Percentiles rank a stretch among this genome's conserved stretches.
These are phyloP conservation scores for Psilocybe cyanescens DNA, from an alignment of 768 basidiomycete genomes.

Conservation along the genomic window DNA sequence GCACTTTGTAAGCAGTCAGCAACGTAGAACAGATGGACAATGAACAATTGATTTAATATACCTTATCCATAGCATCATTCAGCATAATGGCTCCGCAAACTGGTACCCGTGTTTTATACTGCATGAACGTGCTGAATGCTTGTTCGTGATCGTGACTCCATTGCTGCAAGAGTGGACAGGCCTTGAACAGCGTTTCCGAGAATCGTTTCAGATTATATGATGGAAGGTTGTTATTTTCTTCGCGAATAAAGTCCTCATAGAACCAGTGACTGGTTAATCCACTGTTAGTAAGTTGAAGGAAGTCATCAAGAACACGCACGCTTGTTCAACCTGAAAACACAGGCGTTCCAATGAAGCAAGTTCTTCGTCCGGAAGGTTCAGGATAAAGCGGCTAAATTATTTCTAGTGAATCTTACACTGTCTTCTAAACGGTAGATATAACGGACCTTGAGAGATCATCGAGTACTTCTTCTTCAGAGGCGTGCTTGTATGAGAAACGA, in stretches of 20 bases:
- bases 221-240: slow-evolving; percentile 85
- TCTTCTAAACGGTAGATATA: not conserved
- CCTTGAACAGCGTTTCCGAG: slow-evolving; percentile 87
- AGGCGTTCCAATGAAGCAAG: slow-evolving; percentile 89
- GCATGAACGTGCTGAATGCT: slow-evolving; percentile 89
- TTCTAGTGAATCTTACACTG: not conserved
- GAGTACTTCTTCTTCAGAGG: slow-evolving; percentile 82
- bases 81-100: slow-evolving; percentile 98
- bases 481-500: slow-evolving; percentile 67
- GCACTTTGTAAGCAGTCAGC: slow-evolving; percentile 55
- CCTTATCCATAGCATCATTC: slow-evolving; percentile 92
- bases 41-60: slow-evolving; percentile 32
- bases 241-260: slow-evolving; percentile 98
- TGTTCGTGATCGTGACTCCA: slow-evolving; percentile 87
- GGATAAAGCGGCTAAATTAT: slow-evolving; percentile 81
- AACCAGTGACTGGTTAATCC: slow-evolving; percentile 87
- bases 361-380: slow-evolving; percentile 95
- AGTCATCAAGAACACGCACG: slow-evolving; percentile 57
- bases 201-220: slow-evolving; percentile 91
- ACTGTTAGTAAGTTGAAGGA: slow-evolving; percentile 12
- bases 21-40: not conserved
- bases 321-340: slow-evolving; percentile 99
- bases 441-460: slow-evolving; percentile 87
- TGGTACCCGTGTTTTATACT: slow-evolving; percentile 95
- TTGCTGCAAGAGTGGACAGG: slow-evolving; percentile 80